Evolutionary conservation across 345 rosid genomes (phyloP).

Genomic region (Aurinia saxatilis): DNA sequence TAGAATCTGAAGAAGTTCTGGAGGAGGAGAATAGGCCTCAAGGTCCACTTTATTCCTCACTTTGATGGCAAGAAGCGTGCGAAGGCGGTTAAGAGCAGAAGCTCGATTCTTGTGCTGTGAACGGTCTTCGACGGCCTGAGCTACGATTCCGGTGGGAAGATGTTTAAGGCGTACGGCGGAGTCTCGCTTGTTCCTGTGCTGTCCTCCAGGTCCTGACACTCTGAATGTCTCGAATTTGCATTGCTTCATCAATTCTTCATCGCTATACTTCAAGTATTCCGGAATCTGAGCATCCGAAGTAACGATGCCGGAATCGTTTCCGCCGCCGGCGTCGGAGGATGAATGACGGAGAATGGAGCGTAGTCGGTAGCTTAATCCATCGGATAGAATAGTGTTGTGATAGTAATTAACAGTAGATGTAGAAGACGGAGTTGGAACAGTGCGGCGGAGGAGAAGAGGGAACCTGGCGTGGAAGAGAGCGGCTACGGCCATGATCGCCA

Average conservation of each 20-base stretch:
- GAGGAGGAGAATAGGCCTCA: slow-evolving; percentile 57
- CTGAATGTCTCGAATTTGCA: slow-evolving; percentile 67
- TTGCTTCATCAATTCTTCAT: slow-evolving; percentile 72
- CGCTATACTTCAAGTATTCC: slow-evolving; percentile 44
- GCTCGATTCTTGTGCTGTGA: slow-evolving; percentile 93
- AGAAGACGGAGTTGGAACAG: background rate
- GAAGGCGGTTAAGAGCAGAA: slow-evolving; percentile 73
- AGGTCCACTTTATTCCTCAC: slow-evolving; percentile 67
- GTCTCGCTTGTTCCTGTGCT: slow-evolving; percentile 95
- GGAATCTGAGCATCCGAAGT: background rate
- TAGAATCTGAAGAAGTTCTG: slow-evolving; percentile 81
- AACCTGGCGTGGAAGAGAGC: slow-evolving; percentile 20
- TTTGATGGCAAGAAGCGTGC: slow-evolving; percentile 69
- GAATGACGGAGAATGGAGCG: slow-evolving; percentile 9
- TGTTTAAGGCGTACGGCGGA: slow-evolving; percentile 89
- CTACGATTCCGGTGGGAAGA: slow-evolving; percentile 68
- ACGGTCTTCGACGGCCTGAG: slow-evolving; percentile 86
- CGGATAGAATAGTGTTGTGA: background rate
- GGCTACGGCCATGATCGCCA: slow-evolving; percentile 29
- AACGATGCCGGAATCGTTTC: background rate
- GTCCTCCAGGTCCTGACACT: slow-evolving; percentile 91
- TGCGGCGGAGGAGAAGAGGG: slow-evolving; percentile 22
- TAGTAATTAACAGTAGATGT: background rate
- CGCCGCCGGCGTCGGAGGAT: slow-evolving; percentile 5
- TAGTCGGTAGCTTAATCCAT: background rate